Conservation (phyloP, 306 rosid genomes). For the Cicer chorassanicum region DNA sequence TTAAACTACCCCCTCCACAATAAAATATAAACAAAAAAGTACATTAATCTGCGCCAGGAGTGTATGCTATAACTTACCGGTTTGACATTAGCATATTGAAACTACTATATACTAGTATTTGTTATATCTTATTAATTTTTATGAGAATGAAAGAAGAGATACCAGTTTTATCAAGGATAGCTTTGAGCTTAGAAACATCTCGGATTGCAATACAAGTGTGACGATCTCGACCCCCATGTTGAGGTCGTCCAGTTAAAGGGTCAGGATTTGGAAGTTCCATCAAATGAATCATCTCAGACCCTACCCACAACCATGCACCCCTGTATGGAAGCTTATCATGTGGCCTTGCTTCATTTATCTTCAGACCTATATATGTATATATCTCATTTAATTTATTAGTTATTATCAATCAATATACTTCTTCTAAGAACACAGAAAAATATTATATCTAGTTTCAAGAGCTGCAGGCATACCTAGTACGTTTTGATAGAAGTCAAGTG, state of each 20-base stretch:
- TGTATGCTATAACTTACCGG: too few species aligned
- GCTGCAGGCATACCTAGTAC: conserved; percentile 66
- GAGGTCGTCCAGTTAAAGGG: conserved; percentile 85
- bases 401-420: conserved; percentile 26
- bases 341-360: conserved; percentile 95
- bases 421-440: neutral
- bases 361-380: conserved; percentile 58
- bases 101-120: too few species aligned
- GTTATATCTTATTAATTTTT: too few species aligned
- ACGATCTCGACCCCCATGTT: conserved; percentile 93
- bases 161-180: conserved; percentile 83
- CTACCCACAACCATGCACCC: conserved; percentile 99
- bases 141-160: conserved; percentile 15
- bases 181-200: conserved; percentile 82
- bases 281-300: conserved; percentile 93
- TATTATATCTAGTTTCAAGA: conserved; percentile 10
- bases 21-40: too few species aligned
- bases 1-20: too few species aligned
- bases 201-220: conserved; percentile 82
- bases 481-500: conserved; percentile 83
- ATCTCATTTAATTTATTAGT: conserved; percentile 30
- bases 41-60: too few species aligned
- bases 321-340: conserved; percentile 91
- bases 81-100: too few species aligned
- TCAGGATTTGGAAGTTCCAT: conserved; percentile 99